Evolutionary conservation across 257 asterid species (phyloP).

Genomic region (Nicotiana otophora): DNA sequence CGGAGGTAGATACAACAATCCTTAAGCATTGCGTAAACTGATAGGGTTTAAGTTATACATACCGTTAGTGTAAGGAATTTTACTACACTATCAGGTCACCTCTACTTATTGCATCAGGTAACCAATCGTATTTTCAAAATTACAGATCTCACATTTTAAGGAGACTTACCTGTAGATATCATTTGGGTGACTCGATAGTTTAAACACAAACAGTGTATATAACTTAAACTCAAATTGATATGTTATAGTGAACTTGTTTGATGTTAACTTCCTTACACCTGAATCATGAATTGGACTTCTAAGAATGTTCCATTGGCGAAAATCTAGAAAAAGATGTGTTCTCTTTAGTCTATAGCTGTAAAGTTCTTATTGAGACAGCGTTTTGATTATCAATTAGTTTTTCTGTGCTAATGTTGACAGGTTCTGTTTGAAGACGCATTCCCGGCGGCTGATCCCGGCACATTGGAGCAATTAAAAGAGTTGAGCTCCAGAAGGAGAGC

Average conservation of each 20-base stretch:
- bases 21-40: not conserved
- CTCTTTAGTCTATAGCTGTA: not conserved
- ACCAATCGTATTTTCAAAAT: too few species aligned
- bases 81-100: too few species aligned
- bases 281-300: not conserved
- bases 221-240: not conserved
- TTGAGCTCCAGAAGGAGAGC: constrained; percentile 61
- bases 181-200: too few species aligned
- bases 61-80: too few species aligned
- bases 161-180: too few species aligned
- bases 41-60: not conserved
- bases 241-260: not conserved
- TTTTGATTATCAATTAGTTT: not conserved
- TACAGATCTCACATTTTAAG: too few species aligned
- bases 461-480: constrained; percentile 61
- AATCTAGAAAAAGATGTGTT: not conserved
- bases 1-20: not conserved
- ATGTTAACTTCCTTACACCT: not conserved
- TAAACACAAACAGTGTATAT: too few species aligned
- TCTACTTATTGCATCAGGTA: too few species aligned
- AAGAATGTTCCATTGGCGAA: not conserved
- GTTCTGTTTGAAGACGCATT: constrained; percentile 35
- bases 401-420: constrained; percentile 17
- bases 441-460: constrained; percentile 32
- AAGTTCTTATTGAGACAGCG: not conserved